Evolutionary conservation across 192 early-diverging fungal genomes (phyloP).

Genomic region (Coemansia sp.): DNA sequence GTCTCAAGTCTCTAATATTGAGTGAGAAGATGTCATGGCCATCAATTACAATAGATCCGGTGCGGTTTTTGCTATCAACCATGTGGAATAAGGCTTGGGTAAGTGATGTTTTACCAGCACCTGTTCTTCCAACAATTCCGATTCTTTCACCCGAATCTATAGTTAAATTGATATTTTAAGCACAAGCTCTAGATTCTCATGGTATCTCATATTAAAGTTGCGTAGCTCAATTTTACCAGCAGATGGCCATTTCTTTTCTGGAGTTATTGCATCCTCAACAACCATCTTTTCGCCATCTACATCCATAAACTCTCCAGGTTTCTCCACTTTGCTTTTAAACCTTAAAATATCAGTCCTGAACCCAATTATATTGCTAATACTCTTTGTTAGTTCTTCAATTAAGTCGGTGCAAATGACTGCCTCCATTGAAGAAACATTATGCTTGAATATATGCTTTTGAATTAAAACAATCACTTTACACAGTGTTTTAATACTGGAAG

Average conservation of each 20-base stretch:
- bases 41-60: slow-evolving; percentile 55
- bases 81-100: slow-evolving; percentile 58
- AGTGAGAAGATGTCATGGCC: slow-evolving; percentile 56
- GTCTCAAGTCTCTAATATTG: slow-evolving; percentile 67
- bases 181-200: slow-evolving; percentile 42
- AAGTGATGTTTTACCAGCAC: slow-evolving; percentile 62
- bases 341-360: background rate
- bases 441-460: background rate
- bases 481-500: background rate
- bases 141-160: slow-evolving; percentile 58
- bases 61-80: slow-evolving; percentile 38
- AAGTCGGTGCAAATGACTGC: background rate
- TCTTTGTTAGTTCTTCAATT: background rate
- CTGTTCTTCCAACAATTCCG: slow-evolving; percentile 56
- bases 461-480: background rate
- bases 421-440: background rate
- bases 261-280: background rate
- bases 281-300: background rate
- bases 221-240: slow-evolving; percentile 60
- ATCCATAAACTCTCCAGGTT: background rate
- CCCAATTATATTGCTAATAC: background rate
- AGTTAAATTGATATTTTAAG: slow-evolving; percentile 38
- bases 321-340: background rate
- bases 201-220: slow-evolving; percentile 57
- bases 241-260: background rate